Evolutionary conservation across 2,329 filamentous ascomycete genomes (phyloP), one percentile per base, ranked within the genome.

Genomic region (Talaromyces albobiverticillius): DNA sequence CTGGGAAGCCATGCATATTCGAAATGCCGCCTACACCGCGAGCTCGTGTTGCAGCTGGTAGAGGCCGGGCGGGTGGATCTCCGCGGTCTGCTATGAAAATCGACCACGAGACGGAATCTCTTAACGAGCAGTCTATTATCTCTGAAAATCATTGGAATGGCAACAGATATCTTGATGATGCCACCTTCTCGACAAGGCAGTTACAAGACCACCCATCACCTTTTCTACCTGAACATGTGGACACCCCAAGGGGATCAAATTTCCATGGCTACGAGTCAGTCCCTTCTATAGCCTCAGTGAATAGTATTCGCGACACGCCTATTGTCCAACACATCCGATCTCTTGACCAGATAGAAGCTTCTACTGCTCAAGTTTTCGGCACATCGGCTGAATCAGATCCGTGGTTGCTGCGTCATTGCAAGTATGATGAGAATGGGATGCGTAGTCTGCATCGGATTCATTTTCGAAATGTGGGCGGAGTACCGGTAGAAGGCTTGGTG

Each of bases 381-480:
- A 61, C 61, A 1, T 70, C 69, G 4, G 64, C 67, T 22, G 68
- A 70, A 40, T 68, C 65, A 7, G 68, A 71, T 42, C 68, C 68
- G 0, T 71, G 69, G 67, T 59, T 72, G 3, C 58, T 71, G 18
- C 55, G 69, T 16, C 70, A 73, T 54, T 71, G 68, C 53, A 64
- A 62, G 10, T 72, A 70, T 42, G 68, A 73, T 46, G 68, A 71
- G 45, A 60, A 66, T 20, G 70, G 69, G 1, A 62, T 72, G 53
- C 64, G 66, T 8, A 61, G 61, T 20, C 69, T 71, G 25, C 65
- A 71, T 55, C 67, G 67, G 47, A 60, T 71, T 8, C 67, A 71
- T 52, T 66, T 69, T 51, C 67, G 70, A n/a, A 70, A 71, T 56
- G 70, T 67, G 4, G 70, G 70, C 2, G 70, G 70, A 8, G 67